phyloP scores from a whole-genome alignment of 2,329 filamentous ascomycete species.

The Aspergillus latus region DNA sequence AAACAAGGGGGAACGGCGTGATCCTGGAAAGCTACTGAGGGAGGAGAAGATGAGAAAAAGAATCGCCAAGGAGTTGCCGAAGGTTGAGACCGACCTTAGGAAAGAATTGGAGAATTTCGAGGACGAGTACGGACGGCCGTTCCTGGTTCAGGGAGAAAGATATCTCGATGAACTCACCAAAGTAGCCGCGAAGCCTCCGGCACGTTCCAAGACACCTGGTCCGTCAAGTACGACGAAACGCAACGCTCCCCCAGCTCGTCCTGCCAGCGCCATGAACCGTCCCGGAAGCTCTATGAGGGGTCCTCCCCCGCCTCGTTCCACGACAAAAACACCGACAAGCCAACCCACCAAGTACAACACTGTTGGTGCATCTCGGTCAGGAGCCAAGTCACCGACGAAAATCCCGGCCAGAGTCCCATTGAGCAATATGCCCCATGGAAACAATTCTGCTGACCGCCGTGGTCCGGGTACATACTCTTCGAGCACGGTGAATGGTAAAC shows the following conservation, averaged over 20 bases:
- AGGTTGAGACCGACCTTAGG: slow-evolving; percentile 79
- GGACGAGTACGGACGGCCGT: slow-evolving; percentile 88
- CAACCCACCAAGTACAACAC: slow-evolving; percentile 44
- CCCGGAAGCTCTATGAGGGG: slow-evolving; percentile 35
- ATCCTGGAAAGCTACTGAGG: slow-evolving; percentile 86
- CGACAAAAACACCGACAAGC: slow-evolving; percentile 48
- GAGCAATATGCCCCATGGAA: slow-evolving; percentile 50
- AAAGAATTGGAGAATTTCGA: slow-evolving; percentile 85
- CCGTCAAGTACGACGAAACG: slow-evolving; percentile 25
- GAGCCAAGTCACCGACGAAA: slow-evolving; percentile 49
- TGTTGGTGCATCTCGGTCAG: slow-evolving; percentile 29
- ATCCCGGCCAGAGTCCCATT: slow-evolving; percentile 50
- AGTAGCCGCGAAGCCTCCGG: slow-evolving; percentile 65
- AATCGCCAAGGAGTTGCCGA: slow-evolving; percentile 93
- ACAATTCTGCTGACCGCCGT: slow-evolving; percentile 78
- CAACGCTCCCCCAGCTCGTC: slow-evolving; percentile 28
- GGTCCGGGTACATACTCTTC: slow-evolving; percentile 43
- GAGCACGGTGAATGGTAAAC: slow-evolving; percentile 47
- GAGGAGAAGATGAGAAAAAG: slow-evolving; percentile 99
- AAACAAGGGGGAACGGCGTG: slow-evolving; percentile 88
- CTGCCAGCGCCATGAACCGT: slow-evolving; percentile 31
- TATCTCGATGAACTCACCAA: slow-evolving; percentile 80
- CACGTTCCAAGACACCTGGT: slow-evolving; percentile 49
- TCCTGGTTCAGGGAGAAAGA: slow-evolving; percentile 86
- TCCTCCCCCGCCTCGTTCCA: slow-evolving; percentile 43